Evolutionary conservation across 2,329 filamentous ascomycete species (phyloP).

Genomic region (Trichoderma sp.): DNA sequence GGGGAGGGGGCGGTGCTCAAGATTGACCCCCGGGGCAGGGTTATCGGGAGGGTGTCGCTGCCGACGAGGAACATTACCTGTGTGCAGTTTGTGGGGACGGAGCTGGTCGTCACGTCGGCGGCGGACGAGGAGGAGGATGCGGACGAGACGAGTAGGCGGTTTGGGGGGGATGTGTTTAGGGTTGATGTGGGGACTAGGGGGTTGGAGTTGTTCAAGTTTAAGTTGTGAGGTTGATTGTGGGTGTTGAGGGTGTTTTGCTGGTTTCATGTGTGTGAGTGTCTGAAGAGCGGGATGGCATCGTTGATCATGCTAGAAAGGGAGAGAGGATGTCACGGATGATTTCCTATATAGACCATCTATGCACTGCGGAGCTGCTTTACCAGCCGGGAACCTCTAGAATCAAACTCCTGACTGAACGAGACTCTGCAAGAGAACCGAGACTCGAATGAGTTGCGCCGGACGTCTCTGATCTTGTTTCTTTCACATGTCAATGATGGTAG

Average conservation of each 20-base stretch:
- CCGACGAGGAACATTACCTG: slow-evolving; percentile 83
- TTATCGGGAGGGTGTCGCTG: slow-evolving; percentile 73
- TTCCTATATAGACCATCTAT: too few species aligned
- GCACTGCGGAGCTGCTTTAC: too few species aligned
- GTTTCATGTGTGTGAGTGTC: too few species aligned
- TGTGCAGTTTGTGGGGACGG: slow-evolving; percentile 73
- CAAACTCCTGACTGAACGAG: too few species aligned
- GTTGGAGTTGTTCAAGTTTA: slow-evolving; percentile 65
- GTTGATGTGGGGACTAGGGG: slow-evolving; percentile 76
- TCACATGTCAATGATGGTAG: not conserved
- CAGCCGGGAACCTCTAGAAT: too few species aligned
- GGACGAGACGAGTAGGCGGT: slow-evolving; percentile 62
- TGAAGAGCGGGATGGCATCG: too few species aligned
- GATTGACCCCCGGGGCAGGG: slow-evolving; percentile 67
- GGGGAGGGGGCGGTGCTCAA: slow-evolving; percentile 75
- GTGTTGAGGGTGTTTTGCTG: too few species aligned
- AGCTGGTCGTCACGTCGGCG: slow-evolving; percentile 79
- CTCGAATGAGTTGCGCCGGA: not conserved
- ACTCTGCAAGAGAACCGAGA: too few species aligned
- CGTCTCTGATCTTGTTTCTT: not conserved
- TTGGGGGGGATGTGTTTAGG: slow-evolving; percentile 72
- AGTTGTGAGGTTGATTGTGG: slow-evolving; percentile 41
- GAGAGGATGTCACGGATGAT: too few species aligned
- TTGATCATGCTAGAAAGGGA: too few species aligned
- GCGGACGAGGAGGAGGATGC: slow-evolving; percentile 60